A percentile compares a stretch with the other conserved stretches of the same genome.
Evolutionary conservation across 306 rosid genomes (phyloP).

Genomic region (Cucumis cinereus): DNA sequence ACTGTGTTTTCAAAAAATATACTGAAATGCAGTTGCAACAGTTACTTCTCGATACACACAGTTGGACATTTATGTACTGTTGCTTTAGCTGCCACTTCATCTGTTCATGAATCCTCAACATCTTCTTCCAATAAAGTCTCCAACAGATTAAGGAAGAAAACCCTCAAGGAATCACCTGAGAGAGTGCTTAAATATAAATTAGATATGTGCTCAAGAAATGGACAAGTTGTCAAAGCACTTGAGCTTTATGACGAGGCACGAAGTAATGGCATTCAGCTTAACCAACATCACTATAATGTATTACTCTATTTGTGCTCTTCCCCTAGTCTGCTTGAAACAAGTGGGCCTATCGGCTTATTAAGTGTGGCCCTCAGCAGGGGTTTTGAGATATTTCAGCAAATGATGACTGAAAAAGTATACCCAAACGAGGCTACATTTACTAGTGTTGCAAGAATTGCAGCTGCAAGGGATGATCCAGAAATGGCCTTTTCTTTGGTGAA

Average conservation of each 20-base stretch:
- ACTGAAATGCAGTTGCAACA: neutral
- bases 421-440: slow-evolving; percentile 83
- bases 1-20: neutral
- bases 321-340: slow-evolving; percentile 14
- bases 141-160: slow-evolving; percentile 29
- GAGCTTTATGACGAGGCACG: slow-evolving; percentile 60
- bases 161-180: slow-evolving; percentile 33
- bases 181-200: slow-evolving; percentile 32
- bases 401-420: slow-evolving; percentile 39
- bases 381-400: slow-evolving; percentile 62
- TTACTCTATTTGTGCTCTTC: slow-evolving; percentile 56
- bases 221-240: slow-evolving; percentile 52
- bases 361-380: slow-evolving; percentile 41
- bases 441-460: slow-evolving; percentile 67
- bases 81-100: slow-evolving; percentile 16
- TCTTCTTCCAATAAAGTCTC: slow-evolving; percentile 12
- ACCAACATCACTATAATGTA: slow-evolving; percentile 41
- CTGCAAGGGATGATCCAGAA: slow-evolving; percentile 57
- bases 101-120: slow-evolving; percentile 8
- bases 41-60: slow-evolving; percentile 6
- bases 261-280: slow-evolving; percentile 21
- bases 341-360: neutral
- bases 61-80: slow-evolving; percentile 15
- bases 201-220: slow-evolving; percentile 39
- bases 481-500: slow-evolving; percentile 74